Evolutionary conservation across 2,329 filamentous ascomycete genomes (phyloP).

Genomic region (Aspergillus tanneri): DNA sequence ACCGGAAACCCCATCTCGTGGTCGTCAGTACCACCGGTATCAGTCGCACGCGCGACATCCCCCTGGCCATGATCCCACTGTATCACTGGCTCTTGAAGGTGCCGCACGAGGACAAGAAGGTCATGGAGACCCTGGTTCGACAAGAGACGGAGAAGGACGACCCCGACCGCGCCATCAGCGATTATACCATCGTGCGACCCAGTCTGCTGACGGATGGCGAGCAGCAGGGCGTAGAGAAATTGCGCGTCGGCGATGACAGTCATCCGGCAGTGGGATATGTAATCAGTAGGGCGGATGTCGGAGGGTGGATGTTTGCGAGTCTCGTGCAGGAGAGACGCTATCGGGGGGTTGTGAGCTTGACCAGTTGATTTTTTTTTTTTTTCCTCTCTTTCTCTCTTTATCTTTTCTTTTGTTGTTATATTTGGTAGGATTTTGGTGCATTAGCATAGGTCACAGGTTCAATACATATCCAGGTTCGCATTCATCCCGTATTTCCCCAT

Average conservation of each 20-base stretch:
- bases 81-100: slow-evolving; percentile 33
- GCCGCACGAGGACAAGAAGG: slow-evolving; percentile 40
- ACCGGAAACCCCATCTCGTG: slow-evolving; percentile 27
- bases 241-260: slow-evolving; percentile 31
- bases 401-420: neutral
- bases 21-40: slow-evolving; percentile 38
- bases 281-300: slow-evolving; percentile 37
- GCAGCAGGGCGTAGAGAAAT: slow-evolving; percentile 27
- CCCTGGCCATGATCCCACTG: slow-evolving; percentile 31
- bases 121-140: slow-evolving; percentile 33
- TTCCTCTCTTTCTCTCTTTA: neutral
- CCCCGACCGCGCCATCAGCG: slow-evolving; percentile 15
- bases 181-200: slow-evolving; percentile 32
- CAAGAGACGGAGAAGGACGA: slow-evolving; percentile 18
- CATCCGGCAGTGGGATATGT: slow-evolving; percentile 34
- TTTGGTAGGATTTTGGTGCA: neutral
- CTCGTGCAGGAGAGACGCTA: neutral
- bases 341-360: neutral
- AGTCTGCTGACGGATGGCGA: slow-evolving; percentile 36
- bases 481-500: neutral
- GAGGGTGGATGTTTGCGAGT: slow-evolving; percentile 33
- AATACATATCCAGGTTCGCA: neutral
- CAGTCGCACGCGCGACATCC: slow-evolving; percentile 31
- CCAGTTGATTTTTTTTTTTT: neutral
- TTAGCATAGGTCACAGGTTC: neutral